Evolutionary conservation across 257 asterid genomes (phyloP), one percentile per base, ranked within the genome.

Genomic region (Plantago elongata): DNA sequence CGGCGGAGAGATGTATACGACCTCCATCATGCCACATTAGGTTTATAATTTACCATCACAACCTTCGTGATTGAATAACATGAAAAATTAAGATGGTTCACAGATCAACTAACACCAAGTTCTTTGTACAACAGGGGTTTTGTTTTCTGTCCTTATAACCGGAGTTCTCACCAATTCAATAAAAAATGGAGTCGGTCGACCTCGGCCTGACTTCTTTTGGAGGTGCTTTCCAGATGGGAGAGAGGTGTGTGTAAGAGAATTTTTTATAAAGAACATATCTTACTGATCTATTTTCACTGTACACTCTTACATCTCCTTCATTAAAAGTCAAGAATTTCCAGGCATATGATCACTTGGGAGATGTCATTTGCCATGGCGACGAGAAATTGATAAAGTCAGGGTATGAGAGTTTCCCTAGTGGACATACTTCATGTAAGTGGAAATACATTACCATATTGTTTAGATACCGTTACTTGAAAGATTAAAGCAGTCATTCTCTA

Each of bases 191-290:
- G 95, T 87, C 48, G 97, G 97, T 57, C 84, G 88, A 43, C 97
- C 97, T 71, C 88, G 97, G 57, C 97, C 97, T n/a, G 86, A 86
- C 77, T 89, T 86, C 81, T 89, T 89, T 54, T 89, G 97, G 97
- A 84, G 95, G 63, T 89, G 97, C 80, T 89, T 87, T 74, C 97
- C 97, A 12, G 94, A 86, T 79, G 97, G 97, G 57, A 79, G 68
- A 60, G 97, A 84, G 60, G 97, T 83, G 69, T 61, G 94, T 67
- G 60, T 40, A 59, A 55, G 38, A 60, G 54, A 15, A 49, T 61
- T 22, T 3, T 12, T 14, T 6, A 67, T 58, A 54, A 30, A 54
- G 51, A 55, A 42, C 12, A 48, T 43, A 45, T 67, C 17, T 14
- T 52, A 10, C 59, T 54, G 17, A 22, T 14, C 16, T 29, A 7